Evolutionary conservation across 2,329 filamentous ascomycete genomes (phyloP).

Genomic region (Diaporthe destruens): DNA sequence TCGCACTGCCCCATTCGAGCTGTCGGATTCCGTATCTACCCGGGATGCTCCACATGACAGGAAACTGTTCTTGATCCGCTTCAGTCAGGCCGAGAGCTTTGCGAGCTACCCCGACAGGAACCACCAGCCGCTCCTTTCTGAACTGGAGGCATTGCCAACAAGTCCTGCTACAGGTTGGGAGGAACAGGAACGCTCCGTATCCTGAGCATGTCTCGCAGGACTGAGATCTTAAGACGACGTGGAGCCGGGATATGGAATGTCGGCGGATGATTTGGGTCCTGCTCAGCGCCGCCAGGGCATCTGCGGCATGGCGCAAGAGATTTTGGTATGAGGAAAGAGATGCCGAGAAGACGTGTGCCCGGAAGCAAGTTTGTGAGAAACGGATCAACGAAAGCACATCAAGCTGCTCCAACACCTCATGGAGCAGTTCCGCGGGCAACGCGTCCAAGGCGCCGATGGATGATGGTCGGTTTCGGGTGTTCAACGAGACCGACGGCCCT

Average conservation of each 20-base stretch:
- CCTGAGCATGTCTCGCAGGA: not conserved
- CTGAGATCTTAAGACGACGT: not conserved
- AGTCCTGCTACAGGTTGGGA: not conserved
- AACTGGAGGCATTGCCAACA: conserved; percentile 14
- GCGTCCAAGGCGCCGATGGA: not conserved
- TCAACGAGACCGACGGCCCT: not conserved
- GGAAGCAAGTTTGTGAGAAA: not conserved
- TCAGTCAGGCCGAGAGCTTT: conserved; percentile 1
- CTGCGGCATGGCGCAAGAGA: not conserved
- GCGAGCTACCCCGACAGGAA: not conserved
- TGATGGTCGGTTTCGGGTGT: not conserved
- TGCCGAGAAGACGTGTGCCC: not conserved
- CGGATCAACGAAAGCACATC: not conserved
- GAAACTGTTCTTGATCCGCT: not conserved
- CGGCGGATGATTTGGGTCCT: not conserved
- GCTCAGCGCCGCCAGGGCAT: not conserved
- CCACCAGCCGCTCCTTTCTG: conserved; percentile 11
- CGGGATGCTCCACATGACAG: not conserved
- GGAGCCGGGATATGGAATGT: not conserved
- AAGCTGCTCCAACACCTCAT: not conserved
- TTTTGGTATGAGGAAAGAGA: not conserved
- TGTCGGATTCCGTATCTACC: not conserved
- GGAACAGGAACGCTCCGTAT: not conserved
- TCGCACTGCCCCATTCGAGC: not conserved
- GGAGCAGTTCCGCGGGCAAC: conserved; percentile 1